phyloP scores from a whole-genome alignment of 2,329 filamentous ascomycete genomes.

The Didymella pomorum region DNA sequence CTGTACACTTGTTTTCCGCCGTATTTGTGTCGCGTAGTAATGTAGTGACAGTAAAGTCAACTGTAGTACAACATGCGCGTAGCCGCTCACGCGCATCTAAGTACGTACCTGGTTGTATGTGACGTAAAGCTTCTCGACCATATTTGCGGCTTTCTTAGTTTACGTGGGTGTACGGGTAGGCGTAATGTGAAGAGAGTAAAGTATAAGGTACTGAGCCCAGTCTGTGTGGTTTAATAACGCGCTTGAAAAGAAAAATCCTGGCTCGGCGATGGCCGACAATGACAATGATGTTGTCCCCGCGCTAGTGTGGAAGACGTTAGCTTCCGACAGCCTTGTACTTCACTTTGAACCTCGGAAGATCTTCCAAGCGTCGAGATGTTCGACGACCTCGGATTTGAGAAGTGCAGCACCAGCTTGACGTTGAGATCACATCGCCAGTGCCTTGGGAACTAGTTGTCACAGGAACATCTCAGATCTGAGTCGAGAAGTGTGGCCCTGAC shows the following conservation, averaged over 20 bases:
- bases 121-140: constrained; percentile 55
- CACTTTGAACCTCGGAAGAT: neutral
- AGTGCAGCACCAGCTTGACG: neutral
- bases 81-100: neutral
- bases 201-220: constrained; percentile 3
- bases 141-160: constrained; percentile 30
- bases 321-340: constrained; percentile 2
- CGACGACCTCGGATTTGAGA: neutral
- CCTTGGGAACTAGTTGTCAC: neutral
- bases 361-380: neutral
- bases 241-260: constrained; percentile 15
- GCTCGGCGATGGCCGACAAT: constrained; percentile 19
- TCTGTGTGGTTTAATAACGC: constrained; percentile 15
- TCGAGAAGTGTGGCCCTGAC: neutral
- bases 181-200: constrained; percentile 10
- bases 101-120: constrained; percentile 54
- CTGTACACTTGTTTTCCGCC: too few species aligned
- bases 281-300: constrained; percentile 15
- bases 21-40: neutral
- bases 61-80: constrained; percentile 1
- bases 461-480: neutral
- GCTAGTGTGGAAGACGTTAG: constrained; percentile 15
- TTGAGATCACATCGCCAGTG: neutral
- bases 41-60: constrained; percentile 4
- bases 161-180: constrained; percentile 3